Evolutionary conservation across 1,284 basidiomycete species (phyloP).

Genomic region (Polyporus tsugae): DNA sequence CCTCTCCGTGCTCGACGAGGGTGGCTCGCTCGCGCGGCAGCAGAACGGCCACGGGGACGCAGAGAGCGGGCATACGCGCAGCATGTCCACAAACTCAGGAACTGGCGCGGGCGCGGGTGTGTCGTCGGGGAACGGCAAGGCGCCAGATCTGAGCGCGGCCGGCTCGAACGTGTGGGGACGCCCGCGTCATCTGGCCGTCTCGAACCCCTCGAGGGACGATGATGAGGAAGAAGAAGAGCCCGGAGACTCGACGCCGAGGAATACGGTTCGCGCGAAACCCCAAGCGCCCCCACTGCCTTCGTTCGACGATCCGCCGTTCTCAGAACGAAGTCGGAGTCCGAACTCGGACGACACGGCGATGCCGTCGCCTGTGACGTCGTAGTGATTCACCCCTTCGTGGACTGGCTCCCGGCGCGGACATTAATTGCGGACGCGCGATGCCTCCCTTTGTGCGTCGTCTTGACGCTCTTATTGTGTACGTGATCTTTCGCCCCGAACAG

Average conservation of each 20-base stretch:
- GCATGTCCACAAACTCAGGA: conserved; percentile 22
- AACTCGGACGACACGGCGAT: conserved; percentile 35
- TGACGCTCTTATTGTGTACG: not conserved
- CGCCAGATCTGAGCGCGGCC: conserved; percentile 45
- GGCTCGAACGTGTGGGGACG: conserved; percentile 25
- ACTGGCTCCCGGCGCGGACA: not conserved
- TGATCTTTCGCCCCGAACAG: conserved; percentile 7
- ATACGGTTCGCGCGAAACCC: conserved; percentile 48
- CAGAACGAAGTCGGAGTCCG: conserved; percentile 38
- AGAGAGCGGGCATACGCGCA: conserved; percentile 27
- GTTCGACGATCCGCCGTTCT: conserved; percentile 27
- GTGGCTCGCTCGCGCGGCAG: conserved; percentile 42
- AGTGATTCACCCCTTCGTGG: conserved; percentile 2
- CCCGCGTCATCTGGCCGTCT: not conserved
- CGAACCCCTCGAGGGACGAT: not conserved
- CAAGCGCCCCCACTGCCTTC: conserved; percentile 40
- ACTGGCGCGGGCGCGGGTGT: conserved; percentile 7
- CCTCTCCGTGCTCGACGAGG: conserved; percentile 70
- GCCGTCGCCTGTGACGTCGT: conserved; percentile 24
- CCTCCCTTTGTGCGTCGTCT: not conserved
- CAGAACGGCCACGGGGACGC: conserved; percentile 39
- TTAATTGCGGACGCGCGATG: not conserved
- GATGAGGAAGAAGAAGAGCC: conserved; percentile 35
- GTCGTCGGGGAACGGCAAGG: conserved; percentile 24
- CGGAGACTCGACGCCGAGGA: conserved; percentile 57